A percentile compares a stretch with the other conserved stretches of the same genome.
Evolutionary conservation across 2,329 filamentous ascomycete species (phyloP).

Genomic region (Stachybotrys elegans): DNA sequence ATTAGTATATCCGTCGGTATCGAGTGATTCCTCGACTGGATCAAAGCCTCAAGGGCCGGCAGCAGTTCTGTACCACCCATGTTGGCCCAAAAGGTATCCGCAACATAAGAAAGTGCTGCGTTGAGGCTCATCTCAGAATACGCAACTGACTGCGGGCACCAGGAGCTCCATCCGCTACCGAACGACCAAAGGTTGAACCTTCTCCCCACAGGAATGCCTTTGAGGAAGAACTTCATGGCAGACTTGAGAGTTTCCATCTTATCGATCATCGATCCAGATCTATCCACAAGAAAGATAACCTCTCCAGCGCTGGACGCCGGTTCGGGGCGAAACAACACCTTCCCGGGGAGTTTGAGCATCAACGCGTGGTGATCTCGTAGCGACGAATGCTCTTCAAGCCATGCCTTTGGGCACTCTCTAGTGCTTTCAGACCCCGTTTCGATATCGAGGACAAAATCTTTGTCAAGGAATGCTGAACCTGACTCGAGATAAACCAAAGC

Average conservation of each 20-base stretch:
- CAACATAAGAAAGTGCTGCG: constrained; percentile 4
- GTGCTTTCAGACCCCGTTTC: background rate
- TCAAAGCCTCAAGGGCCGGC: background rate
- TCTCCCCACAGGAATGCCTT: constrained; percentile 38
- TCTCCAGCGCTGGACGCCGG: background rate
- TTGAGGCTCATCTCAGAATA: background rate
- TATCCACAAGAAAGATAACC: constrained; percentile 15
- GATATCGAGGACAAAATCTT: constrained; percentile 7
- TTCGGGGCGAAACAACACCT: background rate
- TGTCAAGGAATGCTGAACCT: constrained; percentile 3
- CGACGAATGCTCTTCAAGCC: constrained; percentile 5
- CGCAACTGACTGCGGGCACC: constrained; percentile 3
- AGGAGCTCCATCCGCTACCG: background rate
- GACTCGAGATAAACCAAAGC: constrained; percentile 4
- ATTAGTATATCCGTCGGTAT: constrained; percentile 4
- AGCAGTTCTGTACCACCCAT: constrained; percentile 8
- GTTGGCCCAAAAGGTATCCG: constrained; percentile 1
- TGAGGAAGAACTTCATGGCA: constrained; percentile 52
- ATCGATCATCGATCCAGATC: constrained; percentile 33
- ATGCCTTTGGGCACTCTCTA: constrained; percentile 2
- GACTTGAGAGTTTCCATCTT: constrained; percentile 43
- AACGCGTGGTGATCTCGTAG: constrained; percentile 2
- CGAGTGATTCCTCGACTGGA: constrained; percentile 1
- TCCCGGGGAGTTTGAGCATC: constrained; percentile 4
- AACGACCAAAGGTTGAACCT: constrained; percentile 41